Base-by-base conservation (phyloP, 2,329 filamentous ascomycete genomes). In the Xylaria sp. region DNA sequence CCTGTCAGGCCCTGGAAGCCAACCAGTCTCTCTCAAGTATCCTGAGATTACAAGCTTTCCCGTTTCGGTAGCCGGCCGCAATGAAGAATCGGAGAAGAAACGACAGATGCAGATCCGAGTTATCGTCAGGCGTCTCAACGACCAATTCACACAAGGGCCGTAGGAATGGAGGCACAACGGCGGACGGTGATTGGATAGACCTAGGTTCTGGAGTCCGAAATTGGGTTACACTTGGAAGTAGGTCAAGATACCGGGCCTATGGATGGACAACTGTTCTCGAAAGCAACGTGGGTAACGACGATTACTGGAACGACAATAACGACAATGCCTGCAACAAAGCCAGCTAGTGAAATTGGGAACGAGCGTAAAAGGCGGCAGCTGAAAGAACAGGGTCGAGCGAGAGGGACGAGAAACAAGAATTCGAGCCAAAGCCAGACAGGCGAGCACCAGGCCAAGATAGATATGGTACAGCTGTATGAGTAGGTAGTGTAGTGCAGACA, bases 141-240 rank as follows among this genome's bases (percentile, higher is more conserved):
- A 66, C 70, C 75, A 72, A 76, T 75, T 72, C 75, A 72, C 75
- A 72, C 69, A 68, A 68, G 67, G 67, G 74, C 69, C 65, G 68
- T 69, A 74, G 69, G 71, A 72, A 72, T 66, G 63, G 48, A 70
- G 66, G 65, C 52, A 57, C 53, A 48, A 53, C 65, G 63, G 63
- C 46, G 62, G 45, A 46, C 25, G 61, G 41, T 72, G 74, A 71
- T 72, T 76, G 74, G 73, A 72, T 68, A 62, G 68, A 67, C 60
- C 72, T 67, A 41, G 43, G 71, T 69, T 66, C 70, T 65, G 61
- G 68, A 74, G 65, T 70, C 73, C 65, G 60, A 32, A 50, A 43
- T 52, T 50, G 61, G 64, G 69, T 70, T 69, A 65, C 66, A 69
- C 66, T 61, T 63, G 57, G 58, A 48, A 48, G 66, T 39, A 70